These are phyloP conservation scores for Apiotrichum akiyoshidainum DNA, from an alignment of 1,284 basidiomycete species.

Conservation along the genomic window DNA sequence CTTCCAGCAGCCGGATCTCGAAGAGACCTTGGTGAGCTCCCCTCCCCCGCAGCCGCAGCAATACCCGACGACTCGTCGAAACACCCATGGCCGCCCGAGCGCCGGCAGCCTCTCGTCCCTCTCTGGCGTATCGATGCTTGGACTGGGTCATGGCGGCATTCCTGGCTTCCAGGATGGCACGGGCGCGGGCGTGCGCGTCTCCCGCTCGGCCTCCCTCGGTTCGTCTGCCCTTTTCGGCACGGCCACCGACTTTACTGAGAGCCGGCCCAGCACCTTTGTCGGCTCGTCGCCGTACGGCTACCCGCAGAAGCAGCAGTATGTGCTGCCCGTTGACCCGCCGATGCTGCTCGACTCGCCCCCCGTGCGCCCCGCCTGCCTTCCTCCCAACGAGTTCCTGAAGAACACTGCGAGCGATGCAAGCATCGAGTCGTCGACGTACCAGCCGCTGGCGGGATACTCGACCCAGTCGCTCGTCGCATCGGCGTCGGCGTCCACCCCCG, in stretches of 20 bases:
- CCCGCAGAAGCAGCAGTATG: slow-evolving; percentile 15
- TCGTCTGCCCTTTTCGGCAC: not conserved
- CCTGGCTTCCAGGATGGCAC: too few species aligned
- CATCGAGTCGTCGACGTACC: too few species aligned
- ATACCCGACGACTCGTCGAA: too few species aligned
- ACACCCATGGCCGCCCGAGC: not conserved
- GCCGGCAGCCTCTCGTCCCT: slow-evolving; percentile 1
- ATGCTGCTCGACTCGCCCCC: not conserved
- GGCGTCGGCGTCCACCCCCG: not conserved
- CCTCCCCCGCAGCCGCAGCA: not conserved
- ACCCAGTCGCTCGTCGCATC: not conserved
- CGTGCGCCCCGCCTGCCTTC: not conserved
- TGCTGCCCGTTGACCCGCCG: slow-evolving; percentile 27
- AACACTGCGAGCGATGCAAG: not conserved
- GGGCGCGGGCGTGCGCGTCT: too few species aligned
- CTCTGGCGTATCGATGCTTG: not conserved
- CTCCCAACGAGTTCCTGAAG: not conserved
- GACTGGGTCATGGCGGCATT: not conserved
- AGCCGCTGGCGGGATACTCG: too few species aligned
- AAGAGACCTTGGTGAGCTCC: not conserved
- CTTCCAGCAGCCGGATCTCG: not conserved
- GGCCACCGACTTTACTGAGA: not conserved
- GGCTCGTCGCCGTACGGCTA: not conserved
- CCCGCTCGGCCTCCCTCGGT: too few species aligned
- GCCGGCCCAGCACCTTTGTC: not conserved